Percentiles rank a stretch among this genome's conserved stretches.
Evolutionary conservation across 805 yeast genomes (phyloP).

Genomic region (Yarrowia hollandica): DNA sequence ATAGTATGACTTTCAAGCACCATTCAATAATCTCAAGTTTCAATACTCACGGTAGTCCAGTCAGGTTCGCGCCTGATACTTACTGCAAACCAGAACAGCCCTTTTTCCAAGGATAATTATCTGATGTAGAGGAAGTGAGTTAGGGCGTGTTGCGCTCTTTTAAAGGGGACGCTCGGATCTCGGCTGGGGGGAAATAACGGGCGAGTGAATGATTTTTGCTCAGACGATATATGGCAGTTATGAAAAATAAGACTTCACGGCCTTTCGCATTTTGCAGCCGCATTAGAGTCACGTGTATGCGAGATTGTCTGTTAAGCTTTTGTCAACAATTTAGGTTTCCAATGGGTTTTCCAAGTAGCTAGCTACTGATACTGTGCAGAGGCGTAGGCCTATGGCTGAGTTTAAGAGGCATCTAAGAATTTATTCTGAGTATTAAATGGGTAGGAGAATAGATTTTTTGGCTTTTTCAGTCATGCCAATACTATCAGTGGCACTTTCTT

Average conservation of each 20-base stretch:
- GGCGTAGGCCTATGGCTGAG: too few species aligned
- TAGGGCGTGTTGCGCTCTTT: neutral
- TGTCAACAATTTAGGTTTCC: neutral
- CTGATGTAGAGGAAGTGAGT: neutral
- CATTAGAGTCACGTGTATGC: constrained; percentile 19
- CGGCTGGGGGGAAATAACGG: neutral
- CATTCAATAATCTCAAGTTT: too few species aligned
- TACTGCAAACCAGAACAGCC: too few species aligned
- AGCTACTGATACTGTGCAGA: too few species aligned
- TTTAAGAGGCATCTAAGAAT: too few species aligned
- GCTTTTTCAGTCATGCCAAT: too few species aligned
- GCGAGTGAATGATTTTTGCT: neutral
- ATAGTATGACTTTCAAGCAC: too few species aligned
- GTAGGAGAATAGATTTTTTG: too few species aligned
- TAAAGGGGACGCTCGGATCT: neutral
- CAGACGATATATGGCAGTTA: constrained; percentile 1
- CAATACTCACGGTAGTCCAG: too few species aligned
- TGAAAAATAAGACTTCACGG: neutral
- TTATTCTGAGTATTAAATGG: too few species aligned
- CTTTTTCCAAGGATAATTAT: neutral
- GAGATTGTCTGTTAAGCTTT: neutral
- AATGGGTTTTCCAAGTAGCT: neutral
- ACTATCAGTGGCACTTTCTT: too few species aligned
- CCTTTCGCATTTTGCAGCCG: constrained; percentile 17
- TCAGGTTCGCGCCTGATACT: too few species aligned